Percentiles rank a stretch among this genome's conserved stretches.
These are phyloP conservation scores for Ceratocystis destructans DNA, from an alignment of 2,329 filamentous ascomycete genomes.

Conservation along the genomic window DNA sequence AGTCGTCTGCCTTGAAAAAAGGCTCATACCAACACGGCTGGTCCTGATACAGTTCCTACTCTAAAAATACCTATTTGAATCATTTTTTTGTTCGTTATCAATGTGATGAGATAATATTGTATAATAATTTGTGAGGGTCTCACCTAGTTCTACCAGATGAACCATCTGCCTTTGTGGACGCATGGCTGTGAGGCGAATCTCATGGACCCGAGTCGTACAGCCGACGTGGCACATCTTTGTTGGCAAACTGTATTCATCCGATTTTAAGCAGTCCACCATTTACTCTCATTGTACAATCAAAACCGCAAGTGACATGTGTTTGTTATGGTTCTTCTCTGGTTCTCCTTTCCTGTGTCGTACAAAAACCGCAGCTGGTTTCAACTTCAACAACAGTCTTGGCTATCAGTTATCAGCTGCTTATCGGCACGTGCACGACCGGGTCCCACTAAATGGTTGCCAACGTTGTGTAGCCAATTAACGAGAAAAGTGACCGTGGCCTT, in stretches of 20 bases:
- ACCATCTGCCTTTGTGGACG: neutral
- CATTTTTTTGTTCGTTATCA: neutral
- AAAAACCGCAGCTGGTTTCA: neutral
- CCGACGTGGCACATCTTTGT: neutral
- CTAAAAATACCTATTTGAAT: conserved; percentile 3
- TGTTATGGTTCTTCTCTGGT: neutral
- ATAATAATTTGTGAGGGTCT: neutral
- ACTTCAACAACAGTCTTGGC: neutral
- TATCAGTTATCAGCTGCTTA: conserved; percentile 7
- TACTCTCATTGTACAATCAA: neutral
- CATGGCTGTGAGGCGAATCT: neutral
- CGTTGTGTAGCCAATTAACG: neutral
- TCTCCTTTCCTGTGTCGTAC: neutral
- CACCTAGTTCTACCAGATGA: neutral
- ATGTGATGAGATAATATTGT: neutral
- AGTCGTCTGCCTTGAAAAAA: conserved; percentile 6
- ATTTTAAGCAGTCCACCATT: neutral
- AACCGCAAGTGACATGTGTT: neutral
- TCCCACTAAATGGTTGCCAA: neutral
- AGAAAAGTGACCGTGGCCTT: conserved; percentile 13
- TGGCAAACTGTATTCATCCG: conserved; percentile 5
- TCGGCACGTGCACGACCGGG: neutral
- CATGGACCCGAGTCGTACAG: neutral
- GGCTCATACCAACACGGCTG: conserved; percentile 10
- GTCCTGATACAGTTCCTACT: neutral